Percentiles rank a stretch among this genome's conserved stretches.
phyloP scores from a whole-genome alignment of 2,329 filamentous ascomycete genomes.

The Massarina eburnea region DNA sequence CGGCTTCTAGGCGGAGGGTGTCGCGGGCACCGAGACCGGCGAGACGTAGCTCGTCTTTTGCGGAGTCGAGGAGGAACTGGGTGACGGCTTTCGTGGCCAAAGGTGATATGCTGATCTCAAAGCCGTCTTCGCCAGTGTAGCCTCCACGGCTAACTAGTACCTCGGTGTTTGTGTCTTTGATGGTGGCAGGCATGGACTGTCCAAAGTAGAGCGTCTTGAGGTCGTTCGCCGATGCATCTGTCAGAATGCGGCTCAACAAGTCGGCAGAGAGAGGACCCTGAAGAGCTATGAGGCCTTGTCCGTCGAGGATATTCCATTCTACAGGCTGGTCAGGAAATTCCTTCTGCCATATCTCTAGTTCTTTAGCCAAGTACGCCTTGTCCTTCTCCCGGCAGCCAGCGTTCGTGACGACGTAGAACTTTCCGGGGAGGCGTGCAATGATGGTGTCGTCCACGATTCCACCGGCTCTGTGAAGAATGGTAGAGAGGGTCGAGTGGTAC shows the following conservation, averaged over 20 bases:
- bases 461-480: constrained; percentile 72
- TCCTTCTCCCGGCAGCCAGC: constrained; percentile 91
- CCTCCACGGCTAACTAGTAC: constrained; percentile 84
- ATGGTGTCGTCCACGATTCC: constrained; percentile 96
- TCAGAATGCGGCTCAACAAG: constrained; percentile 67
- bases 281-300: constrained; percentile 79
- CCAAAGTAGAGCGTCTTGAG: constrained; percentile 76
- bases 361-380: constrained; percentile 69
- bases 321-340: constrained; percentile 50
- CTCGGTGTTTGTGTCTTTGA: constrained; percentile 58
- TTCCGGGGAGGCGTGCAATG: constrained; percentile 68
- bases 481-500: constrained; percentile 80
- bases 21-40: constrained; percentile 90
- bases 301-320: constrained; percentile 69
- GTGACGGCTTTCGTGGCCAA: constrained; percentile 67
- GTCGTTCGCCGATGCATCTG: constrained; percentile 45
- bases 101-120: constrained; percentile 85
- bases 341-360: constrained; percentile 60
- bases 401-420: constrained; percentile 94
- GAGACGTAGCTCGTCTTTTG: constrained; percentile 68
- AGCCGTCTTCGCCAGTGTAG: constrained; percentile 97
- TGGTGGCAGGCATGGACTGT: constrained; percentile 65
- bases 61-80: constrained; percentile 66
- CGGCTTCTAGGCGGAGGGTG: constrained; percentile 89
- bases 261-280: constrained; percentile 79